Percentiles rank a stretch among this genome's conserved stretches.
Conservation (phyloP, 2,329 filamentous ascomycete genomes). For the Aspergillus sp. region DNA sequence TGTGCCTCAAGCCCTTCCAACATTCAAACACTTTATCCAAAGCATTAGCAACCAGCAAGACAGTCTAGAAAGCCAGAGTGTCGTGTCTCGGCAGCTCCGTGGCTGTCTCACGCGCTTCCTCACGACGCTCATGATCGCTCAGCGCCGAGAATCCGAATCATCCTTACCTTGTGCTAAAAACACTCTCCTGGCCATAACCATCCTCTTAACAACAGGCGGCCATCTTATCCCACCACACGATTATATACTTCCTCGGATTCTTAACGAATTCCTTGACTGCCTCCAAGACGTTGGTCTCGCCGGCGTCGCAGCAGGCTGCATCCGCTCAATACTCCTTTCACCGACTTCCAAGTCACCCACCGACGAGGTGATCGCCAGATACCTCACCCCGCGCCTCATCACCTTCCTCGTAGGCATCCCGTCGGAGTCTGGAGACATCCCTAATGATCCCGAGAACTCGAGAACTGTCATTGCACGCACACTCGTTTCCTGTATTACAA, state of each 20-base stretch:
- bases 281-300: constrained; percentile 65
- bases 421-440: constrained; percentile 62
- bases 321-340: constrained; percentile 79
- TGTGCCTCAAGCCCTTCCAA: constrained; percentile 86
- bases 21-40: constrained; percentile 86
- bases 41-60: constrained; percentile 62
- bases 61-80: constrained; percentile 35
- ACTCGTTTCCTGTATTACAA: constrained; percentile 71
- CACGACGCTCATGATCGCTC: constrained; percentile 62
- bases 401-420: constrained; percentile 66
- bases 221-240: constrained; percentile 76
- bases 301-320: constrained; percentile 88
- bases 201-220: constrained; percentile 81
- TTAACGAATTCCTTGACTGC: constrained; percentile 84
- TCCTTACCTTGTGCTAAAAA: constrained; percentile 92
- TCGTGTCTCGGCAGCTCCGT: constrained; percentile 72
- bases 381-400: constrained; percentile 75
- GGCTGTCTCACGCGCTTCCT: constrained; percentile 83
- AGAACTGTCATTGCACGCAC: constrained; percentile 73
- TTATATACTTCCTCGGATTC: constrained; percentile 72
- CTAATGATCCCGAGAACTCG: constrained; percentile 73
- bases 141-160: constrained; percentile 64
- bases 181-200: constrained; percentile 81
- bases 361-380: constrained; percentile 74
- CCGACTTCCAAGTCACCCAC: constrained; percentile 62